These are phyloP conservation scores for Cryptococcus deneoformans DNA, from an alignment of 1,284 basidiomycete species.

Conservation along the genomic window DNA sequence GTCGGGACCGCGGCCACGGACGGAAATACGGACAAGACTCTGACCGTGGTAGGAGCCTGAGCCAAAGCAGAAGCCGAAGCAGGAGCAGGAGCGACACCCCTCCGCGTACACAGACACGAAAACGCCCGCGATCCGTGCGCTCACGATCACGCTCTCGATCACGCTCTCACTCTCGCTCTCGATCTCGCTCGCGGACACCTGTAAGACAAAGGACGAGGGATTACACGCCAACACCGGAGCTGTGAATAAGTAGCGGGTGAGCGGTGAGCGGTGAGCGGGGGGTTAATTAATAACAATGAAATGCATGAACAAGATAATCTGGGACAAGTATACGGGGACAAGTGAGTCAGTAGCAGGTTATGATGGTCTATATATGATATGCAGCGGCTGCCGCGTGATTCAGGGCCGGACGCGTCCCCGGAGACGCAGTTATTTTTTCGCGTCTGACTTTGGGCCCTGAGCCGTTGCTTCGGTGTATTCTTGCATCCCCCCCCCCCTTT, in stretches of 20 bases:
- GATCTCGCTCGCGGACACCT: slow-evolving; percentile 6
- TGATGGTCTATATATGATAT: too few species aligned
- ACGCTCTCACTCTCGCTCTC: neutral
- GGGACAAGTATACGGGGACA: too few species aligned
- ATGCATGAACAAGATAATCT: too few species aligned
- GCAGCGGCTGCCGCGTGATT: too few species aligned
- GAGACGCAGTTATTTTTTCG: slow-evolving; percentile 1
- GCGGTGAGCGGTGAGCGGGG: too few species aligned
- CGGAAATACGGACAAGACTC: neutral
- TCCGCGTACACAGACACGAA: neutral
- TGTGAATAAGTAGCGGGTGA: neutral
- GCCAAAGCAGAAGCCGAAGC: neutral
- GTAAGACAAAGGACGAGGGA: neutral
- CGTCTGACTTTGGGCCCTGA: neutral
- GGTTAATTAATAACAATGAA: too few species aligned
- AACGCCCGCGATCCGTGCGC: neutral
- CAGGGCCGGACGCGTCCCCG: slow-evolving; percentile 7
- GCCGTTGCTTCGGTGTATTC: neutral
- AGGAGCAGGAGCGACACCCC: neutral
- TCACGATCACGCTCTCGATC: neutral
- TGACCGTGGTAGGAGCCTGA: neutral
- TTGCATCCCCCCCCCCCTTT: neutral
- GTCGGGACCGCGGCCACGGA: neutral
- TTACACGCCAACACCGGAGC: neutral
- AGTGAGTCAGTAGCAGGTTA: too few species aligned